Conservation (phyloP, 306 rosid species). For the Ochetophila trinervis region DNA sequence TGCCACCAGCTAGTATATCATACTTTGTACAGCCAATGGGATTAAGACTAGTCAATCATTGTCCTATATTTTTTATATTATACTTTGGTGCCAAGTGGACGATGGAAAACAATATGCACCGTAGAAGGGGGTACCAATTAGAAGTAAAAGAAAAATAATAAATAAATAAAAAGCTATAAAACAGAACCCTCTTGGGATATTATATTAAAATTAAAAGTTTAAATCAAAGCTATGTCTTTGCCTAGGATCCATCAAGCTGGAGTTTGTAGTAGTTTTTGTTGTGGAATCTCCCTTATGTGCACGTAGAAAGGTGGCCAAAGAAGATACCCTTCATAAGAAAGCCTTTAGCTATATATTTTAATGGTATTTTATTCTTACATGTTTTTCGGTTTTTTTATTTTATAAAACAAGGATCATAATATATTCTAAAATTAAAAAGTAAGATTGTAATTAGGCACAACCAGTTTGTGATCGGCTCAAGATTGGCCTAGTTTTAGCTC, state of each 20-base stretch:
- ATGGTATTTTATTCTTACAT: neutral
- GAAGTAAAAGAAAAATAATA: neutral
- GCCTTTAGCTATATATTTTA: neutral
- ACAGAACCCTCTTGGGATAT: neutral
- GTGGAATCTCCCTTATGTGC: neutral
- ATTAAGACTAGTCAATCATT: conserved; percentile 9
- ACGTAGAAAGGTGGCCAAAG: conserved; percentile 8
- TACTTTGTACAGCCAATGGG: neutral
- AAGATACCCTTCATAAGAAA: neutral
- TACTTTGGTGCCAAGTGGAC: conserved; percentile 12
- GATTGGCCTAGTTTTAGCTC: too few species aligned
- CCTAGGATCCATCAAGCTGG: neutral
- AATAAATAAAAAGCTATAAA: neutral
- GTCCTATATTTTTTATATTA: neutral
- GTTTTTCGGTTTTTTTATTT: too few species aligned
- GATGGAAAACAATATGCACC: neutral
- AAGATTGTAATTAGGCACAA: too few species aligned
- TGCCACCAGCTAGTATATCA: neutral
- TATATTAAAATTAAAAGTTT: neutral
- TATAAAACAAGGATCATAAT: too few species aligned
- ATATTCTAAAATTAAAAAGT: too few species aligned
- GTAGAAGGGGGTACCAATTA: neutral
- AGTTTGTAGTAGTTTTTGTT: neutral
- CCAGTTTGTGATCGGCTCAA: too few species aligned
- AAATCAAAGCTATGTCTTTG: neutral